A percentile compares a stretch with the other conserved stretches of the same genome.
phyloP scores from a whole-genome alignment of 2,329 filamentous ascomycete species.

The Clonostachys chloroleuca region DNA sequence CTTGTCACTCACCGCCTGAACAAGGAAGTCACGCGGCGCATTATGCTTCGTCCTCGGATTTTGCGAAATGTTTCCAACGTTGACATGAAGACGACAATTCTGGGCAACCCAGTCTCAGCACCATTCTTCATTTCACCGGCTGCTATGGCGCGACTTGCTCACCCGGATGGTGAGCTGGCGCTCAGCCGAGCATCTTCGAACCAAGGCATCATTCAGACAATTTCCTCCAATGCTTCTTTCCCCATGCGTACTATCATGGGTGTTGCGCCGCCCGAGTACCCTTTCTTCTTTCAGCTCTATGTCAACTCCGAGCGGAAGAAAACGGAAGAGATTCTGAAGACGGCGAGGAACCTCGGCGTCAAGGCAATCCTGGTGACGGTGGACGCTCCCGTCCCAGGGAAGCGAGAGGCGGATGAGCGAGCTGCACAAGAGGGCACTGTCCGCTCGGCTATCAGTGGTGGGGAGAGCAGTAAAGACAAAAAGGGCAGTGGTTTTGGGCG shows the following conservation, averaged over 20 bases:
- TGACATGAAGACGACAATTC: constrained; percentile 12
- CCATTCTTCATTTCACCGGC: constrained; percentile 13
- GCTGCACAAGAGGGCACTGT: constrained; percentile 37
- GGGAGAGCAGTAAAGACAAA: constrained; percentile 38
- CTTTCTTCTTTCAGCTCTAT: constrained; percentile 54
- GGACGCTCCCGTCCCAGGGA: constrained; percentile 49
- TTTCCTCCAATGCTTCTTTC: constrained; percentile 47
- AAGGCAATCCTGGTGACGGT: constrained; percentile 45
- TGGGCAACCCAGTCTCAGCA: constrained; percentile 7
- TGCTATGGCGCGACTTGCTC: constrained; percentile 10
- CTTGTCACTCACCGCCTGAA: constrained; percentile 44
- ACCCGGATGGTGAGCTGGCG: constrained; percentile 38
- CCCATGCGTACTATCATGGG: constrained; percentile 34
- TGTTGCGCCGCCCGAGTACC: constrained; percentile 23
- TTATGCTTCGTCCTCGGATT: constrained; percentile 47
- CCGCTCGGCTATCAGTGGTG: constrained; percentile 28
- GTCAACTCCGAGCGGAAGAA: constrained; percentile 45
- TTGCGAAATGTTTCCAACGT: constrained; percentile 39
- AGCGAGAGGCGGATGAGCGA: constrained; percentile 53
- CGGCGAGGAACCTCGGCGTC: constrained; percentile 40
- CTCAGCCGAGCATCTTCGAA: constrained; percentile 41
- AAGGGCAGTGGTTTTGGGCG: constrained; percentile 48
- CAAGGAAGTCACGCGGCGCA: constrained; percentile 38
- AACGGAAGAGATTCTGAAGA: constrained; percentile 36
- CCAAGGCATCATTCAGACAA: constrained; percentile 43